phyloP scores from a whole-genome alignment of 495 filamentous ascomycete genomes.

The Choiromyces venosus region DNA sequence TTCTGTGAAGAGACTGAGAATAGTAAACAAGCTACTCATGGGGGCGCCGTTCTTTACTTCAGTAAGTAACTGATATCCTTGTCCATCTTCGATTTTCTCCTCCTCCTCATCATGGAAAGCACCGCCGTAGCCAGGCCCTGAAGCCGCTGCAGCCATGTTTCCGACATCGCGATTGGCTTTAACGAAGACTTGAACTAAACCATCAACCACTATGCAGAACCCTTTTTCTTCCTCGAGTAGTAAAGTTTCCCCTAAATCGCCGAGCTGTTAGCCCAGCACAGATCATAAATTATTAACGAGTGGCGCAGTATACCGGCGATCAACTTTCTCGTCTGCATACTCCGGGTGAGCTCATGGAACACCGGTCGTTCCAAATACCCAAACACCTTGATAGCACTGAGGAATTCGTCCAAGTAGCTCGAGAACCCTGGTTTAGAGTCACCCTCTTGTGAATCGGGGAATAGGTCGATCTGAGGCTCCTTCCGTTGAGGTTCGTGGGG shows the following conservation, averaged over 20 bases:
- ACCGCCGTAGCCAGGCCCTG: constrained; percentile 32
- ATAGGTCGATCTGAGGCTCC: constrained; percentile 89
- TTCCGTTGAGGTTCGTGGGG: constrained; percentile 93
- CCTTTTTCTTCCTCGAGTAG: constrained; percentile 96
- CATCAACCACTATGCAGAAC: constrained; percentile 95
- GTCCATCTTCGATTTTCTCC: constrained; percentile 52
- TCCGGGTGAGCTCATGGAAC: constrained; percentile 93
- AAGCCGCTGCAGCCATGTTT: constrained; percentile 41
- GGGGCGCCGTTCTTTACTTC: constrained; percentile 97
- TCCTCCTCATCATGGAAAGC: constrained; percentile 65
- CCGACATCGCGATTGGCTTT: constrained; percentile 67
- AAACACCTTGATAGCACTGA: constrained; percentile 99
- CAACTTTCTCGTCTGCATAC: constrained; percentile 94
- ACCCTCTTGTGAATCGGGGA: constrained; percentile 84
- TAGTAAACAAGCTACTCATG: constrained; percentile 97
- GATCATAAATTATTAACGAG: not conserved
- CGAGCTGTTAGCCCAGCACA: not conserved
- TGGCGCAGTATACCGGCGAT: constrained; percentile 56
- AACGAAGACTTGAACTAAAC: constrained; percentile 95
- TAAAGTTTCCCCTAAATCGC: constrained; percentile 63
- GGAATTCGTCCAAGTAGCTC: constrained; percentile 94
- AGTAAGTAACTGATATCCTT: constrained; percentile 86
- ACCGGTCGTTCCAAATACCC: constrained; percentile 94
- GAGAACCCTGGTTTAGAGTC: constrained; percentile 84
- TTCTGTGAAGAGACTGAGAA: constrained; percentile 92